Evolutionary conservation across 179 eudicot genomes (phyloP), one percentile per base, ranked within the genome.

Genomic region (Silene vulgaris): DNA sequence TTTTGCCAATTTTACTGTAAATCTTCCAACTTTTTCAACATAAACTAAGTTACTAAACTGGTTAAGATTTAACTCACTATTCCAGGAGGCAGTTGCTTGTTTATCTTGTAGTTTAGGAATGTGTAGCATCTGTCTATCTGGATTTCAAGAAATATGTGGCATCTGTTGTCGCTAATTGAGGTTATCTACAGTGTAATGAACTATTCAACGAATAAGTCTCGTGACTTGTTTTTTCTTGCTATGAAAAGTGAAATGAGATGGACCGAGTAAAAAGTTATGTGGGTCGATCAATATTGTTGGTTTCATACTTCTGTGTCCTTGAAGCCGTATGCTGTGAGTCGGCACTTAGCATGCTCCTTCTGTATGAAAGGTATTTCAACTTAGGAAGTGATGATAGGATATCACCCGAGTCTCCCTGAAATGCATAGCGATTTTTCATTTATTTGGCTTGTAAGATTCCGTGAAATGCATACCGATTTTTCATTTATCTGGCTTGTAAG

Each of bases 1-100:
- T 71, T 32, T 48, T 62, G 12, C n/a, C 4, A 9, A 69, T 40
- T 40, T 35, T 71, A 19, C 50, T 80, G 80, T 67, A 45, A 72
- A 76, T 69, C 13, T 35, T 72, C 28, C 23, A 45, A 30, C 29
- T 59, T 43, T 52, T 21, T 35, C 35, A 8, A 23, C 26, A 23
- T 23, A 23, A 23, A 23, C 26, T 23, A 21, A 17, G 48, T 30
- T 13, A 21, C 23, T 54, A 17, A 19, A 28, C n/a, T 72, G 62
- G 29, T 43, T 23, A 7, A 40, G 3, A 64, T 66, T 2, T 2
- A 30, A 30, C 43, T 17, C 43, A 12, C 67, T 20, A 59, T n/a
- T 20, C 28, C 21, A 74, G 16, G 45, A 29, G 17, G 13, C 14
- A 62, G 9, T 21, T 61, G 23, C 29, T 21, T 11, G 9, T 61